Evolutionary conservation across 2,329 filamentous ascomycete species (phyloP), one percentile per base, ranked within the genome.

Genomic region (Diplodia intermedia): DNA sequence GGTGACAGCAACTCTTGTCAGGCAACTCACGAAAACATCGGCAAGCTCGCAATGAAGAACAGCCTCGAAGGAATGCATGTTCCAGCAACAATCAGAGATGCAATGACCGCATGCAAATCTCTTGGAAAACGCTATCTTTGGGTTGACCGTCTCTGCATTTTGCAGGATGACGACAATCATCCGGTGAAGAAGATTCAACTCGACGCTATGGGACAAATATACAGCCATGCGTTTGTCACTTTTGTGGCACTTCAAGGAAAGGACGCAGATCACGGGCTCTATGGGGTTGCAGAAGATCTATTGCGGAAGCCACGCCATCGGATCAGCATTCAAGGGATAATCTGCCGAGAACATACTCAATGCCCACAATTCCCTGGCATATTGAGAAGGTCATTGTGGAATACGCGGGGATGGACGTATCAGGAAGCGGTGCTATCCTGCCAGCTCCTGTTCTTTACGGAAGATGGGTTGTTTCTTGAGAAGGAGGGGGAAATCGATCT

Each of bases 401-500:
- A 54, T 6, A 33, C 14, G 7, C 26, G 52, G 8, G 52, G 52
- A 2, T 54, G 52, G 52, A 54, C 52, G 4, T 33, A 31, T 15
- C 52, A 54, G 26, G 52, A 54, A n/a, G 52, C 52, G 3, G 4
- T 54, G 5, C 15, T 54, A 4, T 54, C 52, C 5, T 12, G 26
- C 1, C 15, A 14, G 18, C 15, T 52, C 6, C 2, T 52, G 1
- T 52, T 52, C 12, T 52, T 52, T 8, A 52, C n/a, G 1, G 2
- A 26, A 12, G 0, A 26, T 4, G 49, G 49, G 11, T 4, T 52
- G 3, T 52, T 3, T n/a, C 29, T 33, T 7, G 26, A 9, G 11
- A 31, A 26, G 26, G 26, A 0, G 26, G 26, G 3, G 26, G 3
- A 26, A 26, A 2, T 0, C 0, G 0, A 2, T 26, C 2, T 26